Conservation (phyloP, 345 rosid species). For the Boechera divaricarpa region DNA sequence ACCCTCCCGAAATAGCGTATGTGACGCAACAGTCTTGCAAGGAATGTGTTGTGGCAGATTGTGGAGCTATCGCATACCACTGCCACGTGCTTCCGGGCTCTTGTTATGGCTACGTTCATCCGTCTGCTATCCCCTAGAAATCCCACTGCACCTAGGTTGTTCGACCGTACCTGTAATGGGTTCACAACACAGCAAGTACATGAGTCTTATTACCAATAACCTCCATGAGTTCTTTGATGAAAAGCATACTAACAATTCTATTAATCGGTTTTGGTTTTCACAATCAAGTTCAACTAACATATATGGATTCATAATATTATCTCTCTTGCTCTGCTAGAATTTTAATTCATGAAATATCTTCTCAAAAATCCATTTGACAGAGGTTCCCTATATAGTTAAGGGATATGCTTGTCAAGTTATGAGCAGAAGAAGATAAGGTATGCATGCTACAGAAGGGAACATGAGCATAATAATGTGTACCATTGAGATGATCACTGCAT, state of each 20-base stretch:
- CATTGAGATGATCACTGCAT: constrained; percentile 97
- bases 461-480: constrained; percentile 46
- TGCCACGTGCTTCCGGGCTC: constrained; percentile 85
- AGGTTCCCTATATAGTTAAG: background rate
- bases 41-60: constrained; percentile 90
- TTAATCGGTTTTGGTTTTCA: constrained; percentile 10
- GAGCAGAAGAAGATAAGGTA: constrained; percentile 7
- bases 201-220: background rate
- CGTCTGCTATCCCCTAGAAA: constrained; percentile 92
- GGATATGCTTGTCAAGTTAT: background rate
- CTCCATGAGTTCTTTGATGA: background rate
- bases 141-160: constrained; percentile 87
- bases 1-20: constrained; percentile 89
- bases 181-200: constrained; percentile 2
- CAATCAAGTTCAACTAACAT: background rate
- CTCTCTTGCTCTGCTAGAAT: background rate
- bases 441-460: background rate
- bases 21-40: constrained; percentile 86
- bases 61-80: constrained; percentile 96
- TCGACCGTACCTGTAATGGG: constrained; percentile 70
- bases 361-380: background rate
- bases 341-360: background rate
- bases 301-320: background rate
- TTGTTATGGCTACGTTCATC: constrained; percentile 92
- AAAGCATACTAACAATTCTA: background rate